phyloP scores from a whole-genome alignment of 495 filamentous ascomycete species.

The Tricharina praecox region DNA sequence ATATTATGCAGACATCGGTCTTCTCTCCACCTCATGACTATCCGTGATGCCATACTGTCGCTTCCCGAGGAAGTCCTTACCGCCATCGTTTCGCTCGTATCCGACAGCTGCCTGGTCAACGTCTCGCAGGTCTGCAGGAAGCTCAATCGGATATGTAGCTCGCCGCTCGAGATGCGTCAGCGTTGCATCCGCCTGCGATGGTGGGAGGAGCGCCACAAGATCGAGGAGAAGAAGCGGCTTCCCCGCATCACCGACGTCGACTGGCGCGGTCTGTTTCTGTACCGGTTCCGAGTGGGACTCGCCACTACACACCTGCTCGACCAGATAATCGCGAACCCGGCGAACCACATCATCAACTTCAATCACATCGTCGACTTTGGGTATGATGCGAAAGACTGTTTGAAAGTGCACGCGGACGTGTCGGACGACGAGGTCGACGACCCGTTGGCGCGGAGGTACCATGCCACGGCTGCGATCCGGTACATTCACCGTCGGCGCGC shows the following conservation, averaged over 20 bases:
- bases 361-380: slow-evolving; percentile 52
- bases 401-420: slow-evolving; percentile 44
- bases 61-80: slow-evolving; percentile 64
- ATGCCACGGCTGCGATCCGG: slow-evolving; percentile 51
- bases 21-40: background rate
- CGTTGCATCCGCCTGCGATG: slow-evolving; percentile 54
- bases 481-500: slow-evolving; percentile 69
- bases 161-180: slow-evolving; percentile 60
- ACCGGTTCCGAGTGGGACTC: slow-evolving; percentile 38
- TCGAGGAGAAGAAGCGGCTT: slow-evolving; percentile 38
- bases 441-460: slow-evolving; percentile 69
- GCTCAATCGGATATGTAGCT: slow-evolving; percentile 46
- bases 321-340: slow-evolving; percentile 50
- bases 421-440: slow-evolving; percentile 48
- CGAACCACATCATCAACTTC: slow-evolving; percentile 49
- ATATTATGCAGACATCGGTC: too few species aligned
- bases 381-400: slow-evolving; percentile 75
- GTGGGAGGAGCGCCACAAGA: slow-evolving; percentile 54
- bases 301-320: slow-evolving; percentile 44
- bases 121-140: slow-evolving; percentile 40
- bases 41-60: slow-evolving; percentile 13
- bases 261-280: slow-evolving; percentile 60
- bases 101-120: slow-evolving; percentile 35
- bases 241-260: slow-evolving; percentile 35
- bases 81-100: slow-evolving; percentile 44